Percentiles rank a stretch among this genome's conserved stretches.
Evolutionary conservation across 345 rosid genomes (phyloP).

Genomic region (Alliaria petiolata): DNA sequence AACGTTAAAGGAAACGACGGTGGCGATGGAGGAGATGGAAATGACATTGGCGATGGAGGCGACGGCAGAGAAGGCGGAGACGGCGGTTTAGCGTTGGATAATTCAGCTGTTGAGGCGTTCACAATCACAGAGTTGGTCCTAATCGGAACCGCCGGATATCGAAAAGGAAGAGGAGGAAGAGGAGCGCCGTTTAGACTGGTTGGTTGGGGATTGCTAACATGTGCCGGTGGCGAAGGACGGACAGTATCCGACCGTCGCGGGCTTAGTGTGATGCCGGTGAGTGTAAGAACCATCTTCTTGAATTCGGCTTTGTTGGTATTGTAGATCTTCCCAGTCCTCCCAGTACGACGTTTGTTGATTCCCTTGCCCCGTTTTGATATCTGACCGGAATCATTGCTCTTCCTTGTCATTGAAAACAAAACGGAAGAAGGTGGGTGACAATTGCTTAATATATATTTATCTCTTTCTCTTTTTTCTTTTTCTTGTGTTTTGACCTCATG

Average conservation of each 20-base stretch:
- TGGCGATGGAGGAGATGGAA: constrained; percentile 3
- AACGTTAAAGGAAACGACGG: constrained; percentile 18
- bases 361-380: neutral
- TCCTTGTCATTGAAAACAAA: too few relatives aligned
- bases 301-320: constrained; percentile 63
- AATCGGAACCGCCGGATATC: neutral
- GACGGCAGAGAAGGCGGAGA: neutral
- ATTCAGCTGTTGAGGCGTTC: neutral
- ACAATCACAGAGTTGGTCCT: neutral
- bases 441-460: too few relatives aligned
- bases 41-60: too few relatives aligned
- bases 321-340: constrained; percentile 34
- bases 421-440: too few relatives aligned
- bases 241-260: constrained; percentile 51
- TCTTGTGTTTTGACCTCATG: neutral
- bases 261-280: constrained; percentile 51
- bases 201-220: constrained; percentile 35
- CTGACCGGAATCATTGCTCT: too few relatives aligned
- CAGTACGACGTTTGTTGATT: neutral
- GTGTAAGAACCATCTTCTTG: constrained; percentile 60
- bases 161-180: neutral
- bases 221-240: constrained; percentile 57
- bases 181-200: constrained; percentile 27
- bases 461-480: neutral
- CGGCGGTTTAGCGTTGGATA: constrained; percentile 1